Conservation (phyloP, 2,329 filamentous ascomycete genomes). For the Venturia nashicola region DNA sequence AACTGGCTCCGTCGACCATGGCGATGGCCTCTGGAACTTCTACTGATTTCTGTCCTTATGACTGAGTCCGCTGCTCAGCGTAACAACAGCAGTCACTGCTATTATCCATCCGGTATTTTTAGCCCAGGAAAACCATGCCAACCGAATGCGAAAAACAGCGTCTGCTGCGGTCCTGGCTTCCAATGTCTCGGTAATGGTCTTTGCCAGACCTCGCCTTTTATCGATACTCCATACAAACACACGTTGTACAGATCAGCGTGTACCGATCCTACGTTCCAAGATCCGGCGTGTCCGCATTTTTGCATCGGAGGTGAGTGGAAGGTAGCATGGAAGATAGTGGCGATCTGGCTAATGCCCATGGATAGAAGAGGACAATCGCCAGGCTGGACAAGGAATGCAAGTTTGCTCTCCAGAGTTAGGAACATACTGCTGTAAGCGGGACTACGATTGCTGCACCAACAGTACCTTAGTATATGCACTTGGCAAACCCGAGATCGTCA, state of each 20-base stretch:
- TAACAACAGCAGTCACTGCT: slow-evolving; percentile 2
- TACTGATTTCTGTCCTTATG: background rate
- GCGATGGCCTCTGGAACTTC: background rate
- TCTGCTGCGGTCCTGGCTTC: slow-evolving; percentile 4
- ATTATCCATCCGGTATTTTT: background rate
- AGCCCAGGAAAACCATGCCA: slow-evolving; percentile 3
- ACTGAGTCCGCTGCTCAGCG: background rate
- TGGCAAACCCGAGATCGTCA: background rate
- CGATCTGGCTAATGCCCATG: background rate
- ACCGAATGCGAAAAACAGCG: background rate
- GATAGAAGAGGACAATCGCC: slow-evolving; percentile 3
- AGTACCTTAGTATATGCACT: background rate
- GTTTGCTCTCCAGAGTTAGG: slow-evolving; percentile 1
- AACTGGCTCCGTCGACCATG: slow-evolving; percentile 1
- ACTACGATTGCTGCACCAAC: slow-evolving; percentile 8
- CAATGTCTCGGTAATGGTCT: slow-evolving; percentile 6
- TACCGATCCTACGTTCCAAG: slow-evolving; percentile 6
- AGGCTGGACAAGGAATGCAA: slow-evolving; percentile 6
- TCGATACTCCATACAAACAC: slow-evolving; percentile 2
- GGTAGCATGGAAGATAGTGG: background rate
- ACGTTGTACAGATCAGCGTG: slow-evolving; percentile 2
- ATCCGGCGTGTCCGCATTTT: slow-evolving; percentile 7
- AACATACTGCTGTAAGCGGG: slow-evolving; percentile 8
- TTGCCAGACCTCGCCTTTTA: background rate
- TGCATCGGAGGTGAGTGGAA: slow-evolving; percentile 5